These are phyloP conservation scores for Aspergillus alliaceus DNA, from an alignment of 2,329 filamentous ascomycete genomes.

Conservation along the genomic window DNA sequence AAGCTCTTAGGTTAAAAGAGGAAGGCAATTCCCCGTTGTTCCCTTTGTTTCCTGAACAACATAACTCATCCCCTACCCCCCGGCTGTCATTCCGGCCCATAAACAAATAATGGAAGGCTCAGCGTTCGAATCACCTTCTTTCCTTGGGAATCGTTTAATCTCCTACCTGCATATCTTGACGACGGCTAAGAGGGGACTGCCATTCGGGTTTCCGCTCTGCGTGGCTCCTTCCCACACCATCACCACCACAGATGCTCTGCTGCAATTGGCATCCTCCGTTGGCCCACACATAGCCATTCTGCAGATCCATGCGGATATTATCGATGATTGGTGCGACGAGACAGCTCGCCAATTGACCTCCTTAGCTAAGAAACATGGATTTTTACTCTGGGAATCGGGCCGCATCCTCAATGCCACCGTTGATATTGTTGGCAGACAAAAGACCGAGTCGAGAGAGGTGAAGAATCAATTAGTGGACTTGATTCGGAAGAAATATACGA, in stretches of 20 bases:
- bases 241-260: constrained; percentile 55
- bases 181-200: constrained; percentile 35
- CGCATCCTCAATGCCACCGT: constrained; percentile 39
- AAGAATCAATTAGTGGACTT: constrained; percentile 34
- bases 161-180: constrained; percentile 38
- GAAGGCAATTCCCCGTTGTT: not conserved
- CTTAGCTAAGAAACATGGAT: constrained; percentile 37
- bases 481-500: constrained; percentile 40
- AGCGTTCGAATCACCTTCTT: constrained; percentile 15
- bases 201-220: constrained; percentile 39
- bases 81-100: not conserved
- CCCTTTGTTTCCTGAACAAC: not conserved
- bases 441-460: constrained; percentile 28
- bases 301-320: constrained; percentile 63
- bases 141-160: constrained; percentile 35
- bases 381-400: constrained; percentile 44
- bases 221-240: constrained; percentile 59
- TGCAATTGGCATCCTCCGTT: constrained; percentile 57
- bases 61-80: not conserved
- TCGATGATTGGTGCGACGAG: constrained; percentile 60
- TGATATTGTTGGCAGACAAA: constrained; percentile 30
- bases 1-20: not conserved
- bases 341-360: constrained; percentile 46
- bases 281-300: constrained; percentile 62
- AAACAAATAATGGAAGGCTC: constrained; percentile 17